Percentiles rank a stretch among this genome's conserved stretches.
Evolutionary conservation across 129 eudicot species (phyloP).

Genomic region (Helianthus annuus): DNA sequence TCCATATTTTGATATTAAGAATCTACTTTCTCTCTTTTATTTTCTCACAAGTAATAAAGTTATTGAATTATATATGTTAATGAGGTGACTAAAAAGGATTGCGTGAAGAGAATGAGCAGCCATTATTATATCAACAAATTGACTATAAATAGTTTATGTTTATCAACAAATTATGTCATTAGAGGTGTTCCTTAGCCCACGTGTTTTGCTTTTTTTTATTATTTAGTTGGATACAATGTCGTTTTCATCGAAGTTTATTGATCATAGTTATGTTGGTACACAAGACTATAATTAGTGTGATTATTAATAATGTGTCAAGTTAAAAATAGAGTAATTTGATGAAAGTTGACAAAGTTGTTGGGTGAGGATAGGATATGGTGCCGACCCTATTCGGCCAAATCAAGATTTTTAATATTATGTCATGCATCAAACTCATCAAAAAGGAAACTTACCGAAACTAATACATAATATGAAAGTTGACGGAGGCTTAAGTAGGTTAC

Average conservation of each 20-base stretch:
- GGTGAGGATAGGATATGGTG: constrained; percentile 24
- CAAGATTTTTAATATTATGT: not conserved
- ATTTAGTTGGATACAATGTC: not conserved
- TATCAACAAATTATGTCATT: not conserved
- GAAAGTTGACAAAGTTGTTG: constrained; percentile 17
- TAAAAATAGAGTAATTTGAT: not conserved
- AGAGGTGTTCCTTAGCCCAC: constrained; percentile 15
- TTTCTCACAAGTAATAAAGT: not conserved
- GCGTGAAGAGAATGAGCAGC: constrained; percentile 29
- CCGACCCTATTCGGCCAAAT: constrained; percentile 2
- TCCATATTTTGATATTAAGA: no score
- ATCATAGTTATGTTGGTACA: not conserved
- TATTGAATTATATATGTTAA: no score
- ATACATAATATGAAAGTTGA: not conserved
- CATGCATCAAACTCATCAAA: not conserved
- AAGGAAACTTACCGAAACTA: not conserved
- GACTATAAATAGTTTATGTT: constrained; percentile 22
- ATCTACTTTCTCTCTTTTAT: not conserved
- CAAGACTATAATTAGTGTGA: not conserved
- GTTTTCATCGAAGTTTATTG: not conserved
- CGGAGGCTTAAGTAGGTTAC: no score
- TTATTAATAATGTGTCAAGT: constrained; percentile 2
- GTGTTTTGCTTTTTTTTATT: constrained; percentile 6
- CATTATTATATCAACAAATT: constrained; percentile 7
- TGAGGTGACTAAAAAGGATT: constrained; percentile 24